phyloP scores from a whole-genome alignment of 2,329 filamentous ascomycete species.

The Onygenales sp. region DNA sequence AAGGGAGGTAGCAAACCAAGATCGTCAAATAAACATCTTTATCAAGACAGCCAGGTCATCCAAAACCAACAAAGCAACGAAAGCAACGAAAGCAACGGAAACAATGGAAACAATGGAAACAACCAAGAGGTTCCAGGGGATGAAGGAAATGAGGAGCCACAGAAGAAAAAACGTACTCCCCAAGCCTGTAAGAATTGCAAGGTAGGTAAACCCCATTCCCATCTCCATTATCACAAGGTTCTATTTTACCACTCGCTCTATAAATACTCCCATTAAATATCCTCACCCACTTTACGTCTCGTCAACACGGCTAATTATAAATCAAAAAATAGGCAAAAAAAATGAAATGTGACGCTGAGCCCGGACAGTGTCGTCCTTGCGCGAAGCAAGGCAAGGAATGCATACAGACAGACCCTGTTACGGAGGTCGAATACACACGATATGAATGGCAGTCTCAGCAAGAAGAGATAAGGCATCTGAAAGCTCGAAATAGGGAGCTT shows the following conservation, averaged over 20 bases:
- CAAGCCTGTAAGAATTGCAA: slow-evolving; percentile 23
- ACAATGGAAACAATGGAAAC: slow-evolving; percentile 1
- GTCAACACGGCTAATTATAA: not conserved
- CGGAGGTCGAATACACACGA: slow-evolving; percentile 13
- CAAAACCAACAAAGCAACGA: too few relatives aligned
- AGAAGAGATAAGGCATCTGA: too few relatives aligned
- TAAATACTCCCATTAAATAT: not conserved
- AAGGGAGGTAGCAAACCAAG: too few relatives aligned
- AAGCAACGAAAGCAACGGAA: not conserved
- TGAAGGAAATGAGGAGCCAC: slow-evolving; percentile 9
- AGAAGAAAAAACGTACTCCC: slow-evolving; percentile 13
- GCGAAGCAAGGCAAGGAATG: slow-evolving; percentile 8
- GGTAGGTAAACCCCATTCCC: slow-evolving; percentile 10
- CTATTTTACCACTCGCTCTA: not conserved
- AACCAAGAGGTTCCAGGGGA: slow-evolving; percentile 7
- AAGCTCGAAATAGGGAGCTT: too few relatives aligned
- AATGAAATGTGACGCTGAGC: slow-evolving; percentile 16
- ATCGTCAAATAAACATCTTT: too few relatives aligned
- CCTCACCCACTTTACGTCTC: not conserved
- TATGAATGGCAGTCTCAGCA: too few relatives aligned
- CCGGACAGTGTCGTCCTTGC: slow-evolving; percentile 14
- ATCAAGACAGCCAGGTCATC: too few relatives aligned
- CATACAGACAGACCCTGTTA: slow-evolving; percentile 17
- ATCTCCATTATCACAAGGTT: not conserved
- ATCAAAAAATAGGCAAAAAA: slow-evolving; percentile 11